These are phyloP conservation scores for Saccharomyces hybrid DNA, from an alignment of 1,139 yeast genomes.

Conservation along the genomic window DNA sequence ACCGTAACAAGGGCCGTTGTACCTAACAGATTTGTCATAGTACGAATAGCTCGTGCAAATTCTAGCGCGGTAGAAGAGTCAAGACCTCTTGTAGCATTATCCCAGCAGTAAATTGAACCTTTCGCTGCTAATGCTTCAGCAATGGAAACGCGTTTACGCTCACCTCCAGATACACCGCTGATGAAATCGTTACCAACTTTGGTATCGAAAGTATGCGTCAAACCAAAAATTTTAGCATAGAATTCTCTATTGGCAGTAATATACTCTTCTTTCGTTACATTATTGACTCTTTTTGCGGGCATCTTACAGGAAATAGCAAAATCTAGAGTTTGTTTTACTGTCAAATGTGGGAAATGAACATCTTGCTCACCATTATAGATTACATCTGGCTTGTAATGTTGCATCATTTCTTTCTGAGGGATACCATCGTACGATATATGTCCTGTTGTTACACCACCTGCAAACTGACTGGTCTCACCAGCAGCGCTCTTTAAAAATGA, in stretches of 20 bases:
- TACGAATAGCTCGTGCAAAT: conserved; percentile 39
- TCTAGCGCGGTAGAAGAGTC: conserved; percentile 53
- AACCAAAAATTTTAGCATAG: conserved; percentile 47
- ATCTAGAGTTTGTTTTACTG: conserved; percentile 45
- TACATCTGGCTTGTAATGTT: conserved; percentile 42
- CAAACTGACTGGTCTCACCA: conserved; percentile 38
- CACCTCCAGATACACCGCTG: conserved; percentile 83
- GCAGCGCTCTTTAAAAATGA: conserved; percentile 49
- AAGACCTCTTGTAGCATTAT: conserved; percentile 55
- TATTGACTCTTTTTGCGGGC: conserved; percentile 37
- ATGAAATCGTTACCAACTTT: conserved; percentile 65
- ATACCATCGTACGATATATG: conserved; percentile 43
- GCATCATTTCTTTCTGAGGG: conserved; percentile 41
- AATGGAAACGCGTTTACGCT: conserved; percentile 73
- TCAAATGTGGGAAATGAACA: conserved; percentile 47
- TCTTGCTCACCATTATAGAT: conserved; percentile 49
- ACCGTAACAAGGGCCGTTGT: conserved; percentile 40
- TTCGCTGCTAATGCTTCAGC: conserved; percentile 51
- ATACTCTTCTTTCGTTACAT: conserved; percentile 36
- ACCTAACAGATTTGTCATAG: conserved; percentile 34
- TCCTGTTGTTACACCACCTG: conserved; percentile 30
- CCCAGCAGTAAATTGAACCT: conserved; percentile 53
- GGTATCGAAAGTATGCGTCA: conserved; percentile 60
- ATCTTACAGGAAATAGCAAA: conserved; percentile 36
- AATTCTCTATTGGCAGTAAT: conserved; percentile 46